phyloP scores from a whole-genome alignment of 2,329 filamentous ascomycete genomes.

The Fusarium udum region DNA sequence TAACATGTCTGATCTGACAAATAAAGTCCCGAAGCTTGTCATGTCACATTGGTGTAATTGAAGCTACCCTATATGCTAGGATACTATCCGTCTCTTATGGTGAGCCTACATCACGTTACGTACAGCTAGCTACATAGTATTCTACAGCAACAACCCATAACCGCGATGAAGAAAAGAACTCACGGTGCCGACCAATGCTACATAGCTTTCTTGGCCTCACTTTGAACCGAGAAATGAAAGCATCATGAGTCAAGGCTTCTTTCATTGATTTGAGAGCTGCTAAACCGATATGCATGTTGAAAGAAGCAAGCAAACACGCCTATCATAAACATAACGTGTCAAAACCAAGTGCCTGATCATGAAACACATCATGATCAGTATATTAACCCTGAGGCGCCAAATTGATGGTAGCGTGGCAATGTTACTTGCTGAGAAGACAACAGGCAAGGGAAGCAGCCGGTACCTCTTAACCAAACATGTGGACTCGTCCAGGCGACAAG shows the following conservation, averaged over 20 bases:
- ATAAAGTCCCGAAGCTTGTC: background rate
- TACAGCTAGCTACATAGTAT: background rate
- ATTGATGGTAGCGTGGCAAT: background rate
- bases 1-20: background rate
- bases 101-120: background rate
- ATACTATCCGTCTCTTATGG: background rate
- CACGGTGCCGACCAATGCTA: background rate
- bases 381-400: conserved; percentile 10
- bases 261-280: background rate
- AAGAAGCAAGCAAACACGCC: conserved; percentile 13
- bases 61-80: background rate
- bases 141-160: background rate
- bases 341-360: conserved; percentile 32
- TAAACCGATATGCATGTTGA: conserved; percentile 18
- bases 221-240: background rate
- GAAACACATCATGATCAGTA: conserved; percentile 31
- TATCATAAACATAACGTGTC: conserved; percentile 1
- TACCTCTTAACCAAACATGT: background rate
- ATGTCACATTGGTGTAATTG: background rate
- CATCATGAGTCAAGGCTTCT: background rate
- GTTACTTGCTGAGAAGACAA: background rate
- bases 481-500: background rate
- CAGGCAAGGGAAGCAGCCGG: too few species aligned
- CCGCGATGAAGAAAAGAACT: background rate
- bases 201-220: background rate